These are phyloP conservation scores for Cunninghamia lanceolata DNA, from an alignment of 75 land plant species.

Conservation along the genomic window DNA sequence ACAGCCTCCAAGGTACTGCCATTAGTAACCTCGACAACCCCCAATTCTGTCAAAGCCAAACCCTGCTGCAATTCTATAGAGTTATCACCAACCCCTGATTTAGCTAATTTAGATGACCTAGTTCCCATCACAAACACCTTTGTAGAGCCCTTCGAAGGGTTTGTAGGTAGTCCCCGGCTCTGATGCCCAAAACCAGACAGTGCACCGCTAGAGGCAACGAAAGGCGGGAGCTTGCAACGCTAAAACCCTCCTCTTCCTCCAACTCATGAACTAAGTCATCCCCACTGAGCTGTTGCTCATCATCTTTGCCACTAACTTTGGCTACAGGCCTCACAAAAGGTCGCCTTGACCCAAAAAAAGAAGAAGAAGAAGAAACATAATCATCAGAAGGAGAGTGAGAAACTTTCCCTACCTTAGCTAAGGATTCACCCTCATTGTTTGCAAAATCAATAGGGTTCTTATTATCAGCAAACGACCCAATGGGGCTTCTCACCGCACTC, in stretches of 20 bases:
- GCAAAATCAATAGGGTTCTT: background rate
- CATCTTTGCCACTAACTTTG: slow-evolving; percentile 1
- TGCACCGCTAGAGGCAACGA: background rate
- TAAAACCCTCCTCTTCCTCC: background rate
- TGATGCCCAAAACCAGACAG: background rate
- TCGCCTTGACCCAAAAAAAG: background rate
- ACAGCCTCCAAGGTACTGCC: background rate
- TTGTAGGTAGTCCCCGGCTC: background rate
- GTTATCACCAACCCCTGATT: background rate
- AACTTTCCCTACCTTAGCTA: background rate
- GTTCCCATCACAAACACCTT: background rate
- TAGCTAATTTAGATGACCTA: background rate
- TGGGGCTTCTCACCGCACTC: background rate
- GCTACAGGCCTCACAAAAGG: background rate
- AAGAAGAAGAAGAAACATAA: background rate
- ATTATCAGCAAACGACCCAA: background rate
- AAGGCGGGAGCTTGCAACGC: background rate
- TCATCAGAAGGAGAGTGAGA: background rate
- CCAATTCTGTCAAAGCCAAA: background rate
- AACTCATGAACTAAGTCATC: background rate
- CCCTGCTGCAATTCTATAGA: background rate
- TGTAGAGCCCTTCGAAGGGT: background rate
- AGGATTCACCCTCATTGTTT: background rate
- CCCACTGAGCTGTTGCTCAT: background rate
- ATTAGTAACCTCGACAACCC: background rate